A percentile compares a stretch with the other conserved stretches of the same genome.
These are phyloP conservation scores for Colletotrichum somersetense DNA, from an alignment of 2,329 filamentous ascomycete species.

Conservation along the genomic window DNA sequence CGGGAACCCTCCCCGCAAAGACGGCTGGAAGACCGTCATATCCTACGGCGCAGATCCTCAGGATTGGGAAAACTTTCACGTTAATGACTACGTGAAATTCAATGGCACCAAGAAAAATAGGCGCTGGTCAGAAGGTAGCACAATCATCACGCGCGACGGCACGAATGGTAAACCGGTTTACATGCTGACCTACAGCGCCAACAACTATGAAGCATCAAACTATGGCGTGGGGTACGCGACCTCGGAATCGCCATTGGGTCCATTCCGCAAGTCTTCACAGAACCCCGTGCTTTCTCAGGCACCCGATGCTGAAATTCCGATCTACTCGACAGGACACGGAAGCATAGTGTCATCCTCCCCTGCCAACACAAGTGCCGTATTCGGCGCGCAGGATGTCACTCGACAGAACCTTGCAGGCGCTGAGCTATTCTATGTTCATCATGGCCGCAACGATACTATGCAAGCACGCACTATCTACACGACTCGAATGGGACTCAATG, in stretches of 20 bases:
- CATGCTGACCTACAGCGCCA: slow-evolving; percentile 50
- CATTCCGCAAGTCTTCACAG: slow-evolving; percentile 49
- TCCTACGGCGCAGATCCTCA: slow-evolving; percentile 52
- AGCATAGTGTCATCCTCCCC: slow-evolving; percentile 52
- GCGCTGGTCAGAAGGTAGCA: slow-evolving; percentile 54
- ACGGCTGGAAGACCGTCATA: slow-evolving; percentile 54
- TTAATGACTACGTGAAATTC: slow-evolving; percentile 50
- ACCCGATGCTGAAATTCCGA: slow-evolving; percentile 47
- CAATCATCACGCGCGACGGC: slow-evolving; percentile 46
- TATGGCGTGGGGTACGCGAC: slow-evolving; percentile 54
- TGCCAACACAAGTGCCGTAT: slow-evolving; percentile 32
- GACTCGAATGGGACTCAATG: slow-evolving; percentile 49
- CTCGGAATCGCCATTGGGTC: slow-evolving; percentile 49
- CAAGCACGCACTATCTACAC: slow-evolving; percentile 49
- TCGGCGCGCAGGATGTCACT: slow-evolving; percentile 51
- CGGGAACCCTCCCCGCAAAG: slow-evolving; percentile 50
- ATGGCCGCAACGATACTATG: slow-evolving; percentile 50
- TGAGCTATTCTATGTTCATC: slow-evolving; percentile 53
- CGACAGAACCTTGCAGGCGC: slow-evolving; percentile 46
- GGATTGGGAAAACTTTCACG: slow-evolving; percentile 53
- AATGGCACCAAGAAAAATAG: slow-evolving; percentile 53
- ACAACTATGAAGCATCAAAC: slow-evolving; percentile 54
- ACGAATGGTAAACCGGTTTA: slow-evolving; percentile 48
- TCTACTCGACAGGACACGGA: slow-evolving; percentile 52
- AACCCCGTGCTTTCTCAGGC: slow-evolving; percentile 51